Evolutionary conservation across 2,329 filamentous ascomycete species (phyloP).

Genomic region (Didymella arachidicola): DNA sequence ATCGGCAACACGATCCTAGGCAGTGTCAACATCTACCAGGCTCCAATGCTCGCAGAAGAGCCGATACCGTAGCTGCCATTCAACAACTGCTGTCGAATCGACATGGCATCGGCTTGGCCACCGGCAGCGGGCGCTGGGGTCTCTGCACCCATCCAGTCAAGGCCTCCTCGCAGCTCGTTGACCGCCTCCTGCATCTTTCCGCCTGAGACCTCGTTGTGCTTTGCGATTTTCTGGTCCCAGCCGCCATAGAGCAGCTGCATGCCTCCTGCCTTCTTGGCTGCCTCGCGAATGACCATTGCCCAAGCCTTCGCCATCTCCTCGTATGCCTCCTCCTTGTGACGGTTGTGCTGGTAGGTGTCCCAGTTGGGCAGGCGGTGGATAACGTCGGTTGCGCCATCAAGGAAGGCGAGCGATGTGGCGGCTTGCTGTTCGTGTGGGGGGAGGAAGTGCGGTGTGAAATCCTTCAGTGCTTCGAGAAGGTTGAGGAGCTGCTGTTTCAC

Average conservation of each 20-base stretch:
- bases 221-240: constrained; percentile 87
- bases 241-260: constrained; percentile 85
- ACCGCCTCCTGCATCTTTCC: constrained; percentile 83
- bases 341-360: constrained; percentile 85
- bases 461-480: constrained; percentile 86
- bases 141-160: constrained; percentile 77
- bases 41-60: constrained; percentile 63
- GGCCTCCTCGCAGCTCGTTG: constrained; percentile 73
- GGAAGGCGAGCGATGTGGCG: constrained; percentile 82
- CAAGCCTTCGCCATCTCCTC: constrained; percentile 95
- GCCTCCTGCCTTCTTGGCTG: constrained; percentile 87
- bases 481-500: constrained; percentile 81
- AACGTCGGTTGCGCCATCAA: constrained; percentile 88
- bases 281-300: constrained; percentile 89
- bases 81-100: constrained; percentile 58
- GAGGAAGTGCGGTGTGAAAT: constrained; percentile 95
- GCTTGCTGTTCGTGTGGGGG: constrained; percentile 88
- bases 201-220: constrained; percentile 86
- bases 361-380: constrained; percentile 90
- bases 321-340: constrained; percentile 94
- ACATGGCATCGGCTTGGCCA: constrained; percentile 42
- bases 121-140: constrained; percentile 29
- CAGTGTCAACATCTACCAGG: constrained; percentile 55
- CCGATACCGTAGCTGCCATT: constrained; percentile 65
- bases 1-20: not conserved